phyloP scores from a whole-genome alignment of 164 flowering plant species.

The Magnolia officinalis region DNA sequence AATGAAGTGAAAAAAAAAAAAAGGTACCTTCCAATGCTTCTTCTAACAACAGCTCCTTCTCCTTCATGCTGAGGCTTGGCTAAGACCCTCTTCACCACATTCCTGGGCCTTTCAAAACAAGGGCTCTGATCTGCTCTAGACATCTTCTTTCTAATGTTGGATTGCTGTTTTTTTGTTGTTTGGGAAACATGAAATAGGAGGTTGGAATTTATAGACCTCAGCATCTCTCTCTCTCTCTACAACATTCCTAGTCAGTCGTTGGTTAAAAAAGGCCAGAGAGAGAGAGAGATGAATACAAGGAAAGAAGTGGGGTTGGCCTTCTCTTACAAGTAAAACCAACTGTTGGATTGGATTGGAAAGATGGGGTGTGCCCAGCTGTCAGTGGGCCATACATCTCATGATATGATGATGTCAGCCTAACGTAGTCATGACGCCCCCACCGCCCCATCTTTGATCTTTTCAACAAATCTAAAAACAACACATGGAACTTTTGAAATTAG shows the following conservation, averaged over 20 bases:
- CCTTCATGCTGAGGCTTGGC: conserved; percentile 64
- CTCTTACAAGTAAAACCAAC: neutral
- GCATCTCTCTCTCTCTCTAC: neutral
- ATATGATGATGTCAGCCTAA: conserved; percentile 5
- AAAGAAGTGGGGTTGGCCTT: neutral
- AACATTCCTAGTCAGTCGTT: neutral
- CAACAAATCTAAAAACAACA: too few species aligned
- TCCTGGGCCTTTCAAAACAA: conserved; percentile 32
- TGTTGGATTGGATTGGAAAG: neutral
- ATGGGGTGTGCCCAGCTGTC: conserved; percentile 2
- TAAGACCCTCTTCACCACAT: conserved; percentile 46
- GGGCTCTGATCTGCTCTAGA: conserved; percentile 29
- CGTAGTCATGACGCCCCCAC: conserved; percentile 11
- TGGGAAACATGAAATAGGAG: conserved; percentile 7
- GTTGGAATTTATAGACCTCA: conserved; percentile 12
- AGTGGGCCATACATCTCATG: neutral
- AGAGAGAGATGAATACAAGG: neutral
- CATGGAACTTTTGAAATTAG: neutral
- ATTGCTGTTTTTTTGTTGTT: neutral
- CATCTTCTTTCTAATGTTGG: conserved; percentile 22
- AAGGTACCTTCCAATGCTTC: conserved; percentile 68
- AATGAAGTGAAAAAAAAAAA: neutral
- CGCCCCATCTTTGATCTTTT: neutral
- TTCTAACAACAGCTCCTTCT: conserved; percentile 64
- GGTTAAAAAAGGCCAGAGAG: neutral